These are phyloP conservation scores for Chaetoceros muelleri DNA, from an alignment of 108 stramenopile genomes.

Conservation along the genomic window DNA sequence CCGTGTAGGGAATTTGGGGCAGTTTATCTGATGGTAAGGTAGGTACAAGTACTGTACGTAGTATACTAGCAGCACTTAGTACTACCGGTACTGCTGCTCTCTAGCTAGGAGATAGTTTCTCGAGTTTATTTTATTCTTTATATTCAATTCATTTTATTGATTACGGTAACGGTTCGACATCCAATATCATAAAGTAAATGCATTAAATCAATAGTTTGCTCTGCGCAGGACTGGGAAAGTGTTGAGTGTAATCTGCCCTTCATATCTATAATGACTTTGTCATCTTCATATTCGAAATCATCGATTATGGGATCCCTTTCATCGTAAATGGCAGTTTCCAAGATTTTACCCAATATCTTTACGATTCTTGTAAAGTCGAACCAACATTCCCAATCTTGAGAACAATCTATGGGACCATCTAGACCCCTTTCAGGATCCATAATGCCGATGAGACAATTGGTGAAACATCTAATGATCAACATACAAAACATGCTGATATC, in stretches of 20 bases:
- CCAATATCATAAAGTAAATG: not conserved
- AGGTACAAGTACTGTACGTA: too few species aligned
- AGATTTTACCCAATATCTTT: not conserved
- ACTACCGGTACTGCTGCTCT: too few species aligned
- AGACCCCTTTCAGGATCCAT: not conserved
- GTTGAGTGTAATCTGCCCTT: not conserved
- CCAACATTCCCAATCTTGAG: not conserved
- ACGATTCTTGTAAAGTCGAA: not conserved
- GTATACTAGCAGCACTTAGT: too few species aligned
- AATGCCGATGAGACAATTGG: not conserved
- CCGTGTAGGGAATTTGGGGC: too few species aligned
- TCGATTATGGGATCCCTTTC: not conserved
- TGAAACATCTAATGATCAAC: constrained; percentile 2
- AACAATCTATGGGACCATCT: too few species aligned
- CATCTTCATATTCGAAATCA: not conserved
- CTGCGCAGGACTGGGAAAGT: not conserved
- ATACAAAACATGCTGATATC: constrained; percentile 43
- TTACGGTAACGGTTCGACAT: too few species aligned
- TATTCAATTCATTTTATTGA: too few species aligned
- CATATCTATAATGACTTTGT: not conserved
- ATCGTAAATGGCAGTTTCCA: not conserved
- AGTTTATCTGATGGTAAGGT: too few species aligned
- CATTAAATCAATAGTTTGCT: not conserved
- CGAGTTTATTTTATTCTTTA: too few species aligned
- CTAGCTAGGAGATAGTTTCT: too few species aligned